Evolutionary conservation across 352 stramenopile genomes (phyloP), one percentile per base, ranked within the genome.

Genomic region (Phytophthora uliginosa): DNA sequence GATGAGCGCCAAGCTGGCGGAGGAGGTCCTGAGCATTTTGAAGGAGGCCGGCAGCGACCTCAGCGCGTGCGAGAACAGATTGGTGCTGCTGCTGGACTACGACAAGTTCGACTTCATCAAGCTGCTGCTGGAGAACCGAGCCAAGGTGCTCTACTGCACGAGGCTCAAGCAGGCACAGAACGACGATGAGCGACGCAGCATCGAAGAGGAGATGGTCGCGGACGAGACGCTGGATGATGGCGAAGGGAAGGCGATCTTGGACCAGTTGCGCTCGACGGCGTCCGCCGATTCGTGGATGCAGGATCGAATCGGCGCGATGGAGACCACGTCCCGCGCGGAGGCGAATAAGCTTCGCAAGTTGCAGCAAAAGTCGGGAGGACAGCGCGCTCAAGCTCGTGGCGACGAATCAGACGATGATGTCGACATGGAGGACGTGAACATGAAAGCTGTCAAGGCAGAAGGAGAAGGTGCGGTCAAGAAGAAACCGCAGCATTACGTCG

Each of bases 51-150:
- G 83, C 0, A 82, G 71, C 31, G 89, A 96, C 55, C 66, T 96
- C 18, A 93, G 90, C 63, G 85, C 88, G 42, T 99, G 96, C 67
- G 98, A 99, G 76, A 99, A 99, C 81, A 90, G 96, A 59, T 89
- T 99, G 1, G 92, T 99, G 40, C 76, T 99, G 48, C 73, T 99
- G 6, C 79, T 99, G 47, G 98, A 98, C 66, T 99, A 99, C 77
- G 98, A 99, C 79, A 98, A 99, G 67, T 99, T 99, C 73, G 97
- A 99, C 42, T 98, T 99, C 38, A 99, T 99, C 82, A 99, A 99
- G 78, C 63, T 98, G 7, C 74, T 99, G 58, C 76, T 99, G 15
- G 86, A 94, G 53, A 99, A 99, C 83, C 88, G 98, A 33, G 88
- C 88, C 13, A 98, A 97, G 63, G 97, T 99, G 36, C 92, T 98